These are phyloP conservation scores for Aureobasidium sp. DNA, from an alignment of 2,329 filamentous ascomycete species.

Conservation along the genomic window DNA sequence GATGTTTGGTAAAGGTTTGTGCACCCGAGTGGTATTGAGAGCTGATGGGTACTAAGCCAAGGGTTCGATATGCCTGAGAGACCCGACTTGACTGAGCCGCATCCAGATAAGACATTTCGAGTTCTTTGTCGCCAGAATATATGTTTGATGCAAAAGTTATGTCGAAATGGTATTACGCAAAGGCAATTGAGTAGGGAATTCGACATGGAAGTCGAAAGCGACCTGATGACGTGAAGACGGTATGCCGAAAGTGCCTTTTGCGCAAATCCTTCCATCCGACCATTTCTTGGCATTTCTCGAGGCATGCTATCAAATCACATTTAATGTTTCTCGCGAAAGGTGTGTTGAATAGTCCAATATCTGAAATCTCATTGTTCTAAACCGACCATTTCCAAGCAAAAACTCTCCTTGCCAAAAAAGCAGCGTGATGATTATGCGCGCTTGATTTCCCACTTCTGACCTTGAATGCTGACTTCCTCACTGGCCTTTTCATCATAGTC, in stretches of 20 bases:
- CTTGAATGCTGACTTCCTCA: constrained; percentile 35
- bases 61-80: background rate
- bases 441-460: constrained; percentile 76
- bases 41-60: background rate
- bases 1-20: background rate
- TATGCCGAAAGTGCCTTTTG: background rate
- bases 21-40: background rate
- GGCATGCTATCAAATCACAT: background rate
- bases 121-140: background rate
- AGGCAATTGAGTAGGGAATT: background rate
- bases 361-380: too few relatives aligned
- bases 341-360: too few relatives aligned
- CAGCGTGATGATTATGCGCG: constrained; percentile 45
- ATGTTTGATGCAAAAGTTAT: background rate
- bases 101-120: background rate
- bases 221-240: background rate
- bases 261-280: background rate
- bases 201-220: background rate
- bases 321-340: too few relatives aligned
- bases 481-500: constrained; percentile 51
- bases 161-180: background rate
- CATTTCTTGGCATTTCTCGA: background rate
- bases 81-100: background rate
- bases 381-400: background rate
- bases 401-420: background rate